phyloP scores from a whole-genome alignment of 1,284 basidiomycete genomes.

The Papiliotrema nemorosa region DNA sequence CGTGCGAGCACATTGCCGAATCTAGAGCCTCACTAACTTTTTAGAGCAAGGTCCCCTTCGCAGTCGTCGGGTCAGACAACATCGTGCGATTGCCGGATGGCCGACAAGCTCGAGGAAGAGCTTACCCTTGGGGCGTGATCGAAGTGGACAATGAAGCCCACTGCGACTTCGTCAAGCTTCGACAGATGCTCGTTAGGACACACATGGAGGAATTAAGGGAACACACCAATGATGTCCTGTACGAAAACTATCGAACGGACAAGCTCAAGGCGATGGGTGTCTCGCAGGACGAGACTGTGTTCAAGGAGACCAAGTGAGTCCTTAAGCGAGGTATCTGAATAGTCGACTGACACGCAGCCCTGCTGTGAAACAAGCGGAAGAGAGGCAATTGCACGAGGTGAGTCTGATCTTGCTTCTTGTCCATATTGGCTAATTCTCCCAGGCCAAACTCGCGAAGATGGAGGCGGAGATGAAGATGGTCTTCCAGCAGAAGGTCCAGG shows the following conservation, averaged over 20 bases:
- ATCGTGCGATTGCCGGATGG: constrained; percentile 77
- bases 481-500: constrained; percentile 98
- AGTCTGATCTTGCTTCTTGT: constrained; percentile 2
- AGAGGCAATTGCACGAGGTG: constrained; percentile 78
- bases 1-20: constrained; percentile 36
- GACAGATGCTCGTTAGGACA: constrained; percentile 95
- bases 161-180: constrained; percentile 96
- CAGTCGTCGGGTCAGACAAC: constrained; percentile 87
- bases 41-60: constrained; percentile 90
- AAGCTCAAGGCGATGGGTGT: constrained; percentile 94
- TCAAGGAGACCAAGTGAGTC: constrained; percentile 95
- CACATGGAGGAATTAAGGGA: constrained; percentile 98
- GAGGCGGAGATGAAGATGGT: constrained; percentile 99
- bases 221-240: constrained; percentile 86
- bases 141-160: constrained; percentile 98
- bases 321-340: not conserved
- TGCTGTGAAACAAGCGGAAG: constrained; percentile 89
- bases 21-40: constrained; percentile 2
- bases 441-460: constrained; percentile 94
- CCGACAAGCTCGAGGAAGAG: constrained; percentile 81
- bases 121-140: constrained; percentile 95
- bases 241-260: constrained; percentile 94
- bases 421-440: not conserved
- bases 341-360: constrained; percentile 57
- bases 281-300: constrained; percentile 89